Evolutionary conservation across 75 land plant genomes (phyloP).

Genomic region (Picea glauca): DNA sequence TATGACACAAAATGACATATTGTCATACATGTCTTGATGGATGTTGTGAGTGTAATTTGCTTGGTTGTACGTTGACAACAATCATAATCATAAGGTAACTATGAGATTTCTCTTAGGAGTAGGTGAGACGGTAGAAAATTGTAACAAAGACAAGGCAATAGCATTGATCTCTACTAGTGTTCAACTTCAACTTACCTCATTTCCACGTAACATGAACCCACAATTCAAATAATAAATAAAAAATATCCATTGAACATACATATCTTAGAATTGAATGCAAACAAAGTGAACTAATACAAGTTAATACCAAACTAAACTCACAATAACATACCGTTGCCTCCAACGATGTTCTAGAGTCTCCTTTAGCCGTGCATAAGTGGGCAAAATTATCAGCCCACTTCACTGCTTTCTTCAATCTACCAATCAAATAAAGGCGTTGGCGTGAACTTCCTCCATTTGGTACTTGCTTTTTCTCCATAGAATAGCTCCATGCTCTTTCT

Average conservation of each 20-base stretch:
- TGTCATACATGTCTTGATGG: too few species aligned
- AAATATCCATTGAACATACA: not conserved
- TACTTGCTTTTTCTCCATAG: constrained; percentile 85
- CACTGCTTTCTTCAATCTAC: constrained; percentile 84
- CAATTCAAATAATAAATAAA: not conserved
- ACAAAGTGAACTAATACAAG: not conserved
- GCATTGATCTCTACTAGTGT: not conserved
- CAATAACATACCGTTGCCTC: constrained; percentile 78
- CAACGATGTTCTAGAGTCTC: constrained; percentile 86
- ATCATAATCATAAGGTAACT: too few species aligned
- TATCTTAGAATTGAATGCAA: not conserved
- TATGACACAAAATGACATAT: too few species aligned
- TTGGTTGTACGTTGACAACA: too few species aligned
- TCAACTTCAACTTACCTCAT: not conserved
- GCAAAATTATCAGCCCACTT: constrained; percentile 85
- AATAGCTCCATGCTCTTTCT: constrained; percentile 99
- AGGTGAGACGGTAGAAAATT: too few species aligned
- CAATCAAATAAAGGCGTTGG: constrained; percentile 71
- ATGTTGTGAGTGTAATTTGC: too few species aligned
- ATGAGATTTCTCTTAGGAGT: too few species aligned
- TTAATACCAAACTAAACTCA: not conserved
- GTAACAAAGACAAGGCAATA: not conserved
- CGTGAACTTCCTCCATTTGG: constrained; percentile 68
- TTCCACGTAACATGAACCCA: not conserved
- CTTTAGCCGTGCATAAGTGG: constrained; percentile 81